Conservation (phyloP, 1,284 basidiomycete genomes). For the Sphagnurus paluster region DNA sequence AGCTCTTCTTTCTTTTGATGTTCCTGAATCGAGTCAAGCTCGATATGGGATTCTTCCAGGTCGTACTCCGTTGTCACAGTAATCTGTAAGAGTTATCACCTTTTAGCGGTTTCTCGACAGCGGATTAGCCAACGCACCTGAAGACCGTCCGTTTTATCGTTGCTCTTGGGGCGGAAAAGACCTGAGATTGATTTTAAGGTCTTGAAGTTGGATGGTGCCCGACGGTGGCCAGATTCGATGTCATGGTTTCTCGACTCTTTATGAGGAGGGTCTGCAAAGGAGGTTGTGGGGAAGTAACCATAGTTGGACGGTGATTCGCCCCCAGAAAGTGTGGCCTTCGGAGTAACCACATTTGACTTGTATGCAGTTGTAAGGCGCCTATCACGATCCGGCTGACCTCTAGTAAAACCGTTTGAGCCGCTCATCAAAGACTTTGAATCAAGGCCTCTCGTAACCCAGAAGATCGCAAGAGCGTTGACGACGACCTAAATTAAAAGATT, state of each 20-base stretch:
- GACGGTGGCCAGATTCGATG: conserved; percentile 5
- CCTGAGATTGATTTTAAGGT: conserved; percentile 1
- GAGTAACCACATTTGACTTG: neutral
- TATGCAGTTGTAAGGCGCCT: conserved; percentile 1
- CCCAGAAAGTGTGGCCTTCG: neutral
- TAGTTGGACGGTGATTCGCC: conserved; percentile 1
- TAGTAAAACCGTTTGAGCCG: neutral
- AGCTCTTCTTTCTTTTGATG: neutral
- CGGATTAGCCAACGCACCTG: conserved; percentile 6
- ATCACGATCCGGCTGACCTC: conserved; percentile 6
- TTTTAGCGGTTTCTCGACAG: too few relatives aligned
- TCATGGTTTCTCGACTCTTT: neutral
- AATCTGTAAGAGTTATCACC: conserved; percentile 9
- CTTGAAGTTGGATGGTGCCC: neutral
- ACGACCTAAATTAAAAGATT: conserved; percentile 28
- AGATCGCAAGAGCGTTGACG: conserved; percentile 40
- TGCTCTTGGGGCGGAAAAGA: conserved; percentile 3
- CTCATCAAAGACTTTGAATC: conserved; percentile 1
- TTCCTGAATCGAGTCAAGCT: conserved; percentile 4
- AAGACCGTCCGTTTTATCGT: conserved; percentile 4
- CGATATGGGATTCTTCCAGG: conserved; percentile 3
- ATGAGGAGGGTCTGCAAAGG: neutral
- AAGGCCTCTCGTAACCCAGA: conserved; percentile 31
- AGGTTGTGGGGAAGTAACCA: neutral
- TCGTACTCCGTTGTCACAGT: conserved; percentile 14